These are phyloP conservation scores for Colletotrichum salicis DNA, from an alignment of 2,329 filamentous ascomycete genomes.

Conservation along the genomic window DNA sequence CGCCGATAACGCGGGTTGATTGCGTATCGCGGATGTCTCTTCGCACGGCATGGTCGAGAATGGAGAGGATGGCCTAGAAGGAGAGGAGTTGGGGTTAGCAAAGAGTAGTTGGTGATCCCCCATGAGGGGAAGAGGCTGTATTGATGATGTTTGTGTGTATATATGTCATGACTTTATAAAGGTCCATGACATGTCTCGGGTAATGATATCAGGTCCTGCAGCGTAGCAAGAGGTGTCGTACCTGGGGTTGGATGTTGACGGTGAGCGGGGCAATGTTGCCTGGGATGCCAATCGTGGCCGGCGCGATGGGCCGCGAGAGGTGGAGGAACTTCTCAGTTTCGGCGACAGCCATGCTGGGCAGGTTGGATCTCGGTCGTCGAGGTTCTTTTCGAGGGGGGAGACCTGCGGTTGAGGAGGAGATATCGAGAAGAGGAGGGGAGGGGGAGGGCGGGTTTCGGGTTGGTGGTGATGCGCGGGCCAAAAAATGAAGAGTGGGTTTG, in stretches of 20 bases:
- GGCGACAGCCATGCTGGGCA: constrained; percentile 77
- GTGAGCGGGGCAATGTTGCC: constrained; percentile 90
- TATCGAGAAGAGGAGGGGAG: constrained; percentile 35
- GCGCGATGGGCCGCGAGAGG: constrained; percentile 90
- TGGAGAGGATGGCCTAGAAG: constrained; percentile 72
- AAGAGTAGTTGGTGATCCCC: neutral
- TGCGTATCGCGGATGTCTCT: constrained; percentile 80
- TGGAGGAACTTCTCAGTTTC: constrained; percentile 90
- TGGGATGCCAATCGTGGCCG: constrained; percentile 80
- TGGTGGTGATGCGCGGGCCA: constrained; percentile 20
- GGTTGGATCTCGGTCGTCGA: constrained; percentile 28
- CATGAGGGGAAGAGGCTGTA: neutral
- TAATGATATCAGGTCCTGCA: constrained; percentile 1
- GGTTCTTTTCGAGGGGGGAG: neutral
- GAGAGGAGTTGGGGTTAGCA: constrained; percentile 15
- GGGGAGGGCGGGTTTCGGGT: constrained; percentile 33
- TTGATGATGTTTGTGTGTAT: neutral
- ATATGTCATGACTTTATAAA: neutral
- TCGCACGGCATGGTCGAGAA: constrained; percentile 94
- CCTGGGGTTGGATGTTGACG: constrained; percentile 95
- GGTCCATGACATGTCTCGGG: constrained; percentile 6
- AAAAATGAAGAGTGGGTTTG: constrained; percentile 40
- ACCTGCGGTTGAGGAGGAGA: constrained; percentile 17
- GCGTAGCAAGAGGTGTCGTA: constrained; percentile 56
- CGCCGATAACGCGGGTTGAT: constrained; percentile 96